phyloP scores from a whole-genome alignment of 768 basidiomycete genomes.

The Austroboletus festivus region DNA sequence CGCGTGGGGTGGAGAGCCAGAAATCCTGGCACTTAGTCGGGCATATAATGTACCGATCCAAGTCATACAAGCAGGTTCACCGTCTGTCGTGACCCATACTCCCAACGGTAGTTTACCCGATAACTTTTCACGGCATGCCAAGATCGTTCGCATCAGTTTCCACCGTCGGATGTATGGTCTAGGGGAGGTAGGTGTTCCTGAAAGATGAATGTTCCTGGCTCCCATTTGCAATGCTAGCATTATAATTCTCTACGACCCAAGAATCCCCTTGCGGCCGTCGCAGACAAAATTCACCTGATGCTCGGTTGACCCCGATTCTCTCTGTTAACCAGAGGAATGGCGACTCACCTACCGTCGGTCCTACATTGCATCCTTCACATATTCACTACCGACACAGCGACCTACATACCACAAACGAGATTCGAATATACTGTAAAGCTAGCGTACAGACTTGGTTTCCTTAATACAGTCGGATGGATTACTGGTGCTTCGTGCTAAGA shows the following conservation, averaged over 20 bases:
- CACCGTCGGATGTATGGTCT: slow-evolving; percentile 93
- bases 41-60: slow-evolving; percentile 84
- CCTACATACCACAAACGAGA: too few species aligned
- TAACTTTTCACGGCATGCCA: slow-evolving; percentile 29
- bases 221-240: slow-evolving; percentile 49
- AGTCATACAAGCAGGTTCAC: slow-evolving; percentile 81
- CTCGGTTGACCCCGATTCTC: slow-evolving; percentile 20
- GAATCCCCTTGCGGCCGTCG: slow-evolving; percentile 24
- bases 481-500: not conserved
- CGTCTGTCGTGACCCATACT: slow-evolving; percentile 80
- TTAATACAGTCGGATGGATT: not conserved
- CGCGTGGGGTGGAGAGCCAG: slow-evolving; percentile 98
- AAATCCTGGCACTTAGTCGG: slow-evolving; percentile 85
- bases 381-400: too few species aligned
- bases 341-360: too few species aligned
- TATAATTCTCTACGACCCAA: slow-evolving; percentile 82
- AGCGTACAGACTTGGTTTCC: too few species aligned
- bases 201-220: not conserved
- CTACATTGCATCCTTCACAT: too few species aligned
- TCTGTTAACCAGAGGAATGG: not conserved
- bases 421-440: too few species aligned
- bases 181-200: slow-evolving; percentile 70
- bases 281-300: slow-evolving; percentile 31
- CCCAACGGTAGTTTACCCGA: slow-evolving; percentile 38
- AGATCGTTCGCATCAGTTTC: slow-evolving; percentile 76